phyloP scores from a whole-genome alignment of 192 early-diverging fungal genomes.

The Allomyces macrogynus region DNA sequence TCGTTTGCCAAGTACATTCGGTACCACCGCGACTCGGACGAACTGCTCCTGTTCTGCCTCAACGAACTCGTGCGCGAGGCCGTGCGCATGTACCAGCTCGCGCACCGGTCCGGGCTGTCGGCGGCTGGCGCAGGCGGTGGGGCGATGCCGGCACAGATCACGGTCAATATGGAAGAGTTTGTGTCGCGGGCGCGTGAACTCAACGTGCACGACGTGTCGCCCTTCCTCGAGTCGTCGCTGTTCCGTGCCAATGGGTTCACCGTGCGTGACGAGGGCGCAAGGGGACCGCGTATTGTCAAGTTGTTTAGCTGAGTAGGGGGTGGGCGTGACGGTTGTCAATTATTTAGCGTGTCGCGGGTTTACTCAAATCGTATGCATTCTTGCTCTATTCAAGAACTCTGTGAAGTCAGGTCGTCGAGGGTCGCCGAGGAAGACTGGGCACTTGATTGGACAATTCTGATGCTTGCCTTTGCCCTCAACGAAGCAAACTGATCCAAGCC shows the following conservation, averaged over 20 bases:
- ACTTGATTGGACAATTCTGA: no score
- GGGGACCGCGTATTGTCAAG: constrained; percentile 12
- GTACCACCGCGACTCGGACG: constrained; percentile 51
- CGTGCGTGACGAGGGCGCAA: constrained; percentile 5
- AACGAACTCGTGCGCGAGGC: constrained; percentile 54
- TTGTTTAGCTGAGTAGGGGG: neutral
- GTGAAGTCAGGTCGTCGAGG: no score
- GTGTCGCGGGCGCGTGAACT: constrained; percentile 31
- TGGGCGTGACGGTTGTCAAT: no score
- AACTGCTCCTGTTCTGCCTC: constrained; percentile 56
- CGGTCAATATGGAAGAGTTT: constrained; percentile 35
- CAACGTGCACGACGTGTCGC: constrained; percentile 30
- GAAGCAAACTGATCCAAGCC: no score
- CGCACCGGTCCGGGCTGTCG: constrained; percentile 12
- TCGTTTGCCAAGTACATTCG: constrained; percentile 75
- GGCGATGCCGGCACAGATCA: constrained; percentile 28
- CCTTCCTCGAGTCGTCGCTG: constrained; percentile 28
- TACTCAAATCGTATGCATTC: no score
- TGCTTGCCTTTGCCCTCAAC: no score
- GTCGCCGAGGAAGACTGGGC: no score
- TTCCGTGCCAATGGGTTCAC: constrained; percentile 23
- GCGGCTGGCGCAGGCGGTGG: constrained; percentile 1
- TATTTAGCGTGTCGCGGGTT: no score
- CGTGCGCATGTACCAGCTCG: constrained; percentile 47
- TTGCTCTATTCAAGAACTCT: no score